Evolutionary conservation across 1,284 basidiomycete species (phyloP), one percentile per base, ranked within the genome.

Genomic region (Cystobasidium slooffiae): DNA sequence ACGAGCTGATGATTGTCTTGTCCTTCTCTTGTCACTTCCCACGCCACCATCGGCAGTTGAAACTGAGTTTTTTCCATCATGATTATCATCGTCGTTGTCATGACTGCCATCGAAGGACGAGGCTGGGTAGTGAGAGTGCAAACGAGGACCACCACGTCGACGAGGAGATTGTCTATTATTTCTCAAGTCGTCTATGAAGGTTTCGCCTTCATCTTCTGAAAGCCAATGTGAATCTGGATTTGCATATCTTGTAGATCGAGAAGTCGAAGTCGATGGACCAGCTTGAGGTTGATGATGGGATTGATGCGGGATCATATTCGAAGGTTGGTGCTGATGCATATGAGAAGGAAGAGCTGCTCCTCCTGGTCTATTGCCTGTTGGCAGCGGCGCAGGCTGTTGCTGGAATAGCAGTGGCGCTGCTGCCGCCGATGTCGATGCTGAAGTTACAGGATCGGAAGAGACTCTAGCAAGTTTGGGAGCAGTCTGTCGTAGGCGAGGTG

Each of bases 171-270:
- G 58, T 12, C 55, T 43, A 12, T 31, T 39, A 18, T 51, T 14
- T 12, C 31, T 9, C 10, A 69, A 31, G 52, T 63, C 39, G 39
- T 67, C 12, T 22, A 59, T n/a, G 65, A 69, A 56, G 22, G 4
- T 58, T 72, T 51, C 74, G 31, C 76, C 77, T 61, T 80, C 79
- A 74, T 80, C 78, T 46, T 80, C 79, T 1, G 77, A 78, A 18
- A 79, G 62, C 78, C 78, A 80, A 52, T 78, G 79, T 22, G 76
- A 63, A 24, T 78, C 78, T 37, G 76, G 72, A 47, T 80, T 75
- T 41, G 76, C 49, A 47, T 69, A 68, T 37, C 65, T 22, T 46
- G 59, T 43, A n/a, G 46, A 41, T 44, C 31, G 47, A 22, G 64
- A 52, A 24, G 64, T 8, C 1, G 64, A 66, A 39, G 64, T 52